phyloP scores from a whole-genome alignment of 148 eudicot species.

The Heliamphora exappendiculata region DNA sequence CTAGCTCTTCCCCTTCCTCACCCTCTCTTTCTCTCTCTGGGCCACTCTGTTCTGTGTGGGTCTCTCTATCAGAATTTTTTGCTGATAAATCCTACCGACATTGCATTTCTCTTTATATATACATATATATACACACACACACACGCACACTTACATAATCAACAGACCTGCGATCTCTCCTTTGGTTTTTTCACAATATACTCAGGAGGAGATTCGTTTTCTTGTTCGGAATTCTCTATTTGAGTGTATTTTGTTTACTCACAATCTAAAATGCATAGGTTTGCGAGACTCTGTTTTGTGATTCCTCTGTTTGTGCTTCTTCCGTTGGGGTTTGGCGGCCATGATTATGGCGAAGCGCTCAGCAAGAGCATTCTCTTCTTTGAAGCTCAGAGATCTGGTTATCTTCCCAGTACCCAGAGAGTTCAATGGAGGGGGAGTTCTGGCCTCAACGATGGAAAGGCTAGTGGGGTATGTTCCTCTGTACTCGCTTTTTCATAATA shows the following conservation, averaged over 20 bases:
- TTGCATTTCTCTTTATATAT: slow-evolving; percentile 10
- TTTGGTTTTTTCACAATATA: background rate
- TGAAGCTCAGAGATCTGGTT: slow-evolving; percentile 97
- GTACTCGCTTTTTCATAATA: background rate
- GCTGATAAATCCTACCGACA: slow-evolving; percentile 50
- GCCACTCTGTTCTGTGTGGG: slow-evolving; percentile 23
- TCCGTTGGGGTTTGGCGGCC: slow-evolving; percentile 48
- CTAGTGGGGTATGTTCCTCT: slow-evolving; percentile 53
- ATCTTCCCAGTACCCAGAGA: slow-evolving; percentile 70
- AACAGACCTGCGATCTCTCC: slow-evolving; percentile 10
- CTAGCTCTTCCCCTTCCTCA: slow-evolving; percentile 21
- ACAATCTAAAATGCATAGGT: slow-evolving; percentile 20
- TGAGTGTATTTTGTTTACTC: background rate
- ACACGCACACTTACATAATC: background rate
- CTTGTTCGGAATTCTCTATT: background rate
- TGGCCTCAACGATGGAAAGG: slow-evolving; percentile 80
- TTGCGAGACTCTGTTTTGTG: slow-evolving; percentile 26
- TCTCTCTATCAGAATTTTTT: slow-evolving; percentile 53
- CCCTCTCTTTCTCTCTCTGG: slow-evolving; percentile 7
- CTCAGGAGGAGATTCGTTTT: background rate
- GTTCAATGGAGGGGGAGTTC: slow-evolving; percentile 86
- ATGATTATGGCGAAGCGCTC: slow-evolving; percentile 77
- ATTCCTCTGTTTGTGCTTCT: slow-evolving; percentile 33
- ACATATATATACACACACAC: background rate
- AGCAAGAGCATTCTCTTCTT: slow-evolving; percentile 84